phyloP scores from a whole-genome alignment of 2,329 filamentous ascomycete species.

The Neoarthrinium moseri region DNA sequence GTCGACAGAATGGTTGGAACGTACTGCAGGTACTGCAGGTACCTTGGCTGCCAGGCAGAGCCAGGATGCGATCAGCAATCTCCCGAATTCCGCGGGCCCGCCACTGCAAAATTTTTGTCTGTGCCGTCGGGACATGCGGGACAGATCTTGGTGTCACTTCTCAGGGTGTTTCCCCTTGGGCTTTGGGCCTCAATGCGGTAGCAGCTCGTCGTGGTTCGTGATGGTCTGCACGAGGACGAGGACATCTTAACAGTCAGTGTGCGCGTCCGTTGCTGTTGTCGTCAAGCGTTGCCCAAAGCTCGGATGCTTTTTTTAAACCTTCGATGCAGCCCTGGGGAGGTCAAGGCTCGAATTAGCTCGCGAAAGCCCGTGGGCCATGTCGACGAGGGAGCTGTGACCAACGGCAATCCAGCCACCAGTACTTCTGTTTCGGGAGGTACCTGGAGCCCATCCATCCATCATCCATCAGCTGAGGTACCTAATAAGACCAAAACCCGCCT shows the following conservation, averaged over 20 bases:
- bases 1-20: neutral
- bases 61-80: constrained; percentile 8
- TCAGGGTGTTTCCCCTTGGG: too few relatives aligned
- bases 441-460: too few relatives aligned
- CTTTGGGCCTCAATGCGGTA: neutral
- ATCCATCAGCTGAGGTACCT: too few relatives aligned
- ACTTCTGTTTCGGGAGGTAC: too few relatives aligned
- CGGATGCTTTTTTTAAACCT: neutral
- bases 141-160: too few relatives aligned
- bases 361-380: neutral
- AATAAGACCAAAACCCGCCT: neutral
- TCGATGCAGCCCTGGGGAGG: constrained; percentile 5
- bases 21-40: too few relatives aligned
- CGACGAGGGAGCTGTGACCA: constrained; percentile 4
- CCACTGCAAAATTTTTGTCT: neutral
- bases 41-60: neutral
- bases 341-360: neutral
- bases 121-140: neutral
- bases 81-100: constrained; percentile 1
- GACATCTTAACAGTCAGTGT: constrained; percentile 2
- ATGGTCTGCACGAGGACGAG: neutral
- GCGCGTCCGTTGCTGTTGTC: constrained; percentile 1
- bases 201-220: neutral
- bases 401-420: too few relatives aligned
- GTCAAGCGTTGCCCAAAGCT: constrained; percentile 8